These are phyloP conservation scores for Peronospora tabacina DNA, from an alignment of 352 stramenopile genomes.

Conservation along the genomic window DNA sequence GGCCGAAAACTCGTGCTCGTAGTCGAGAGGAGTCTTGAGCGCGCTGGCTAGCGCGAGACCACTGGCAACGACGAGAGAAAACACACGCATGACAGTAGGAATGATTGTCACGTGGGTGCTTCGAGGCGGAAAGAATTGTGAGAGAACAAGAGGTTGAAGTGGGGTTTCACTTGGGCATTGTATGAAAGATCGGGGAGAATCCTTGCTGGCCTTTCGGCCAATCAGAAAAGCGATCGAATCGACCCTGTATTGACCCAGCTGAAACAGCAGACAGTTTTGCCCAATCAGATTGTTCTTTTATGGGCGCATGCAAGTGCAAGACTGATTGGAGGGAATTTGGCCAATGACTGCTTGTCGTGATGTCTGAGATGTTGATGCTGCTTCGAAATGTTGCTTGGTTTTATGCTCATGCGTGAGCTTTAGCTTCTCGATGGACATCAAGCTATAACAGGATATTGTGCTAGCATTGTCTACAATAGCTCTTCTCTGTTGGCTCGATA, in stretches of 20 bases:
- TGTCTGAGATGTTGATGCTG: no score
- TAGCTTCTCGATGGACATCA: no score
- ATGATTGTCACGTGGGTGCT: slow-evolving; percentile 10
- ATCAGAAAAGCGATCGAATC: slow-evolving; percentile 5
- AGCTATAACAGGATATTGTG: no score
- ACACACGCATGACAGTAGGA: slow-evolving; percentile 17
- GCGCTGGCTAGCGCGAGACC: slow-evolving; percentile 26
- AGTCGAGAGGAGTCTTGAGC: slow-evolving; percentile 57
- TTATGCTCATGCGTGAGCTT: no score
- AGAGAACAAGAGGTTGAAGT: slow-evolving; percentile 19
- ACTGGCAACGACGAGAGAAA: slow-evolving; percentile 19
- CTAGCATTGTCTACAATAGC: no score
- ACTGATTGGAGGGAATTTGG: no score
- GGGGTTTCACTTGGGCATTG: slow-evolving; percentile 13
- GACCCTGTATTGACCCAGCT: not conserved
- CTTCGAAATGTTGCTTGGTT: no score
- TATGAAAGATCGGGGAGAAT: slow-evolving; percentile 16
- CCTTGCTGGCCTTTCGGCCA: slow-evolving; percentile 14
- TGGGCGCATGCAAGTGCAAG: no score
- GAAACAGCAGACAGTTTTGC: not conserved
- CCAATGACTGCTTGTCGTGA: no score
- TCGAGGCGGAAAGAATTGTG: slow-evolving; percentile 22
- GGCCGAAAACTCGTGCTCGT: slow-evolving; percentile 62
- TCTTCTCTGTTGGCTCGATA: no score
- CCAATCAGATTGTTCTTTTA: slow-evolving; percentile 7